Base-by-base conservation (phyloP, 2,329 filamentous ascomycete genomes). In the Fusarium sp. region DNA sequence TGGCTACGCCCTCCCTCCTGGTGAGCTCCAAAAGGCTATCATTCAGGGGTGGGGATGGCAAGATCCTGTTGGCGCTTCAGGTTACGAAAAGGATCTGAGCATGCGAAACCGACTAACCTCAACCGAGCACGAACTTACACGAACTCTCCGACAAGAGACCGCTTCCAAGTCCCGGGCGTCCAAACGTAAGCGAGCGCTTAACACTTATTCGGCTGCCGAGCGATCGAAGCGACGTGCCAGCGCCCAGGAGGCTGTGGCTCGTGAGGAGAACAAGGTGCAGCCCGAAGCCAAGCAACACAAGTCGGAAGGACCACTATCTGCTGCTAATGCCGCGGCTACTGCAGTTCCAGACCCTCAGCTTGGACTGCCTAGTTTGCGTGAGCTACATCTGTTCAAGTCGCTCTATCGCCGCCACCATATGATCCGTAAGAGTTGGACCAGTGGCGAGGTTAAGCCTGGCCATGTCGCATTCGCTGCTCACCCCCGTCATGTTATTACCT, bases 21-120 rank as follows among this genome's bases (percentile, higher is more conserved):
- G 91, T 15, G 95, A 99, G 76, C 82, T 99, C 24, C 88, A 92
- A 64, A 89, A 89, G 68, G 93, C 95, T 28, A 93, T 98, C 52
- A 81, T 83, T 38, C 92, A 98, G 79, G 95, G 95, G 12, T 99
- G 95, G 95, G 95, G 93, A 12, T 99, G 95, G 93, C 95, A 99
- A 74, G 92, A 94, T 72, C 92, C 93, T 1, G 85, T 87, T 52
- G 91, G 90, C 0, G 76, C 83, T 5, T 85, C 91, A 49, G 92
- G 91, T 24, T 92, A 85, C 52, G 95, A 99, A 75, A 84, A 86
- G 55, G 93, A 99, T 73, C 77, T 97, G 44, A 92, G 91, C 75
- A 76, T 82, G 61, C 80, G 82, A 40, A 82, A 74, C 61, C 81
- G 78, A 46, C 75, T 86, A 48, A 83, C 81, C 5, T 83, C 81